Base-by-base conservation (phyloP, 2,329 filamentous ascomycete genomes). In the Penicillium nordicum region DNA sequence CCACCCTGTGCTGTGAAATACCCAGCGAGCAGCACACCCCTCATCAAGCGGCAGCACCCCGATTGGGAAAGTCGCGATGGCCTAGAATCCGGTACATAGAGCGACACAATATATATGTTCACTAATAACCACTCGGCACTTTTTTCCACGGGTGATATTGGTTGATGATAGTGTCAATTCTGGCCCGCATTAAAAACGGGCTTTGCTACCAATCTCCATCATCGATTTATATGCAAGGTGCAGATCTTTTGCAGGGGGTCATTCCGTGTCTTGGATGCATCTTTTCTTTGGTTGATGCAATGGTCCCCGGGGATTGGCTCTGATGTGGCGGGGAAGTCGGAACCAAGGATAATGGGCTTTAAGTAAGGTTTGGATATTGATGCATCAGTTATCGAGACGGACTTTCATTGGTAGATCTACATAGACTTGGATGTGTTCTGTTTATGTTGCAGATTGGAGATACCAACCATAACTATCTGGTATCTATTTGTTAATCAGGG, bases 361-460 rank as follows among this genome's bases (percentile, higher is more conserved):
- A 52, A 34, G 53, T 37, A 56, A 57, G 54, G 54, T 57, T 46
- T 56, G 14, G 29, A 47, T 37, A 25, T 38, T 45, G 36, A 50
- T 50, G 21, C 25, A 43, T 56, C 37, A 29, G 12, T 51, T 27
- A 21, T 34, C 25, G 32, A 18, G 8, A 16, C 14, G 3, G 32
- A 4, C 2, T 41, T 32, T 45, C 6, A 55, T 55, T 55, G 53
- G 48, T 52, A 45, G 40, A 55, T 55, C 53, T 50, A 32, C 11
- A 32, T 11, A 10, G 16, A 23, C 1, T 43, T 42, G 29, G 43
- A 23, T 38, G 51, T 32, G 45, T 50, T 42, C 30, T 25, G 25
- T 38, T 48, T 32, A 27, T 27, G 25, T 27, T 27, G 25, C 8
- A 32, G 14, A 32, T 40, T 38, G 16, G 11, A n/a, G 41, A 27